Evolutionary conservation across 768 basidiomycete species (phyloP), one percentile per base, ranked within the genome.

Genomic region (Lactarius hengduanensis): DNA sequence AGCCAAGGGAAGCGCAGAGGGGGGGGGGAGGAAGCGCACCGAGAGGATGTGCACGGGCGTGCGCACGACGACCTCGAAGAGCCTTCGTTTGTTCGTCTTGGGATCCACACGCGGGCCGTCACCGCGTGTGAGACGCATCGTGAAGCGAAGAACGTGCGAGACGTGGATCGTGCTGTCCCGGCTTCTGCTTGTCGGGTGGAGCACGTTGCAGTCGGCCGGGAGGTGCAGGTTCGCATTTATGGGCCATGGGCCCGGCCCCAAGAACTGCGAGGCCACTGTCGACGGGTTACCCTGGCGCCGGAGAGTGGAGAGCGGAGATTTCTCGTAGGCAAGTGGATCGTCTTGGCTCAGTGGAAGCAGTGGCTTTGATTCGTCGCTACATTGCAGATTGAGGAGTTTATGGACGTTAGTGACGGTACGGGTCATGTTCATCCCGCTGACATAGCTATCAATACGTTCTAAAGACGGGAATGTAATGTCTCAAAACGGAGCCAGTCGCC

Each of bases 211-310:
- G 2, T 86, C 83, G 18, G 76, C 77, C 0, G 96, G 95, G 2
- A 98, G 80, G 54, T 82, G 81, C 54, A 98, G 73, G 36, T 84
- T 80, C 61, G 85, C 82, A 64, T 87, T 85, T 66, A 98, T 83
- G 10, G 82, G 81, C 96, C 96, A 98, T 15, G 96, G 96, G 0
- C 96, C 96, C 2, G 86, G 85, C 34, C 89, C 90, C 86, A 88
- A 88, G 67, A 84, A 77, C 54, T 73, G 80, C 26, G 88, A 85
- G 34, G 82, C 84, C 58, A 83, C 74, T 61, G 89, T 86, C 0
- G 83, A 84, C 34, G 82, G 72, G 70, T 86, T 83, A 55, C 82
- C 81, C 3, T 82, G 79, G 5, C 76, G 61, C 26, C 84, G 73
- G 26, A 90, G 73, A 9, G 77, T 76, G 47, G 82, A 77, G 1